Percentiles rank a stretch among this genome's conserved stretches.
Conservation (phyloP, 129 eudicot genomes). For the Flaveria sonorensis region DNA sequence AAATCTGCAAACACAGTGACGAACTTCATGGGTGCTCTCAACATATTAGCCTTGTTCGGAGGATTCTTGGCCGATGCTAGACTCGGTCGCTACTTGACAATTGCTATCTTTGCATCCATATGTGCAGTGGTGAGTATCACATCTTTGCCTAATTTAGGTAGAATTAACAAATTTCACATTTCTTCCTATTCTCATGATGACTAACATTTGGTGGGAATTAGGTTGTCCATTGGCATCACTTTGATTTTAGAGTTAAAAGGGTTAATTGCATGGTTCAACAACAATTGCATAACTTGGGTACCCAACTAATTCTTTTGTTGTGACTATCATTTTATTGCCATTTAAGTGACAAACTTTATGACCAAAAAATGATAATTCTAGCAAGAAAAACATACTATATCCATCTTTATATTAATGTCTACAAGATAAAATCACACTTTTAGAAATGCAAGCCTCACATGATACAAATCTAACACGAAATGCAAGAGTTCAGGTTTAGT, state of each 20-base stretch:
- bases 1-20: conserved; percentile 91
- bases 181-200: conserved; percentile 13
- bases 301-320: conserved; percentile 5
- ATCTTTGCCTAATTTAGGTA: conserved; percentile 33
- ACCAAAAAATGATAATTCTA: background rate
- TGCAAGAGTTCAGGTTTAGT: no score
- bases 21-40: conserved; percentile 94
- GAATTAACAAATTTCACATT: background rate
- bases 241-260: conserved; percentile 7
- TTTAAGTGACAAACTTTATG: background rate
- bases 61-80: conserved; percentile 96
- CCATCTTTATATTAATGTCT: no score
- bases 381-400: background rate
- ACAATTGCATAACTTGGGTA: background rate
- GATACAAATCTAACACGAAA: no score
- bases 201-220: conserved; percentile 22
- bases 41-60: conserved; percentile 78
- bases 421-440: no score
- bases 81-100: conserved; percentile 90
- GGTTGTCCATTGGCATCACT: conserved; percentile 24
- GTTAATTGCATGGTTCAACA: conserved; percentile 18
- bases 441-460: no score
- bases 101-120: conserved; percentile 75
- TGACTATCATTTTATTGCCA: background rate
- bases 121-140: conserved; percentile 64